Evolutionary conservation across 2,329 filamentous ascomycete species (phyloP), one percentile per base, ranked within the genome.

Genomic region (Hansfordia pulvinata): DNA sequence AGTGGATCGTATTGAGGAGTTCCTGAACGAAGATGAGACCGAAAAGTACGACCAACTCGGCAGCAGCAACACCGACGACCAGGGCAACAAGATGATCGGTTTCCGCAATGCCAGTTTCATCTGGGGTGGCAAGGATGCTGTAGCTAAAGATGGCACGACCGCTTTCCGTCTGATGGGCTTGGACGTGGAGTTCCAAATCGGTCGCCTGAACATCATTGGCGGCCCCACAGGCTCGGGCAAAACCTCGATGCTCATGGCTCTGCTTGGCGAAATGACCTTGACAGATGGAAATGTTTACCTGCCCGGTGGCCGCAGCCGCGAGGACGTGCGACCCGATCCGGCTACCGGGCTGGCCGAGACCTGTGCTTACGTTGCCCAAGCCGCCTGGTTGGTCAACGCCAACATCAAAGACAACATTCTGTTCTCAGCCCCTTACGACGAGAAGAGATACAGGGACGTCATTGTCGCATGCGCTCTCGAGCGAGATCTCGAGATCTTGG

Each of bases 401-500:
- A 92, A 80, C 12, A 92, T 98, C 52, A 85, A 82, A 48, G 83
- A 94, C 35, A 98, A 98, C 49, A 98, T 98, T 37, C 54, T 93
- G 2, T 98, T 98, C 44, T 76, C 86, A 6, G 76, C 80, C 12
- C 70, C 76, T 1, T 83, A 73, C 38, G 76, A 98, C 37, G 69
- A 88, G 41, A 67, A 76, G 44, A 71, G 88, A 26, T 98, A 98
- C 52, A 74, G 75, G 37, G 70, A 86, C 28, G 90, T 98, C 19
- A 76, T 98, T 35, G 69, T 84, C 20, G 86, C 88, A 19, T 98
- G 90, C 52, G 88, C 85, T 3, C 58, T 98, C 29, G 80, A 93
- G 48, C 78, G 83, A 28, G 90, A 98, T 48, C 64, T 98, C 10
- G 74, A 93, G 36, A 93, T 96, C 21, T 69, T 98, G 2, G 86